Conservation (phyloP, 768 basidiomycete genomes). For the Boletus subparvulus region DNA sequence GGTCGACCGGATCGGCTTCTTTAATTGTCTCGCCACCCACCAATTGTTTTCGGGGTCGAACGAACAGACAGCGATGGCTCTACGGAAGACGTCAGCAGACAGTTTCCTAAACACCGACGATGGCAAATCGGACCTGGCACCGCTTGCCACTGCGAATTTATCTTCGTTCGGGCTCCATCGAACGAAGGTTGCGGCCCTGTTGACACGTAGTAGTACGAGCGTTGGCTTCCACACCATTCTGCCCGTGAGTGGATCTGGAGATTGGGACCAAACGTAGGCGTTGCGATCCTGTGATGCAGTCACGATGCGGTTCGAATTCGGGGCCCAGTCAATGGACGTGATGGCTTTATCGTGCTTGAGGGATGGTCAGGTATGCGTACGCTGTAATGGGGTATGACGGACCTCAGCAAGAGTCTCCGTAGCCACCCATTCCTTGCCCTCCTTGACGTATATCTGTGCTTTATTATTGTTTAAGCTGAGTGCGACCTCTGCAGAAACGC, state of each 20-base stretch:
- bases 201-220: conserved; percentile 91
- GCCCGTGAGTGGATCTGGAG: conserved; percentile 70
- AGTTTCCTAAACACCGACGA: not conserved
- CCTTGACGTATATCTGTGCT: conserved; percentile 72
- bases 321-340: conserved; percentile 99
- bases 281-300: conserved; percentile 99
- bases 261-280: conserved; percentile 96
- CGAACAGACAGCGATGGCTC: conserved; percentile 93
- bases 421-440: conserved; percentile 65
- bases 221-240: conserved; percentile 88
- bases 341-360: conserved; percentile 93
- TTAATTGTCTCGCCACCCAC: conserved; percentile 97
- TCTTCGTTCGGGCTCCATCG: conserved; percentile 97
- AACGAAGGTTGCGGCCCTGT: conserved; percentile 92
- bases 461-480: conserved; percentile 90
- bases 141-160: conserved; percentile 98
- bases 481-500: conserved; percentile 66
- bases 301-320: conserved; percentile 93
- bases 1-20: conserved; percentile 96
- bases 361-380: not conserved
- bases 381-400: not conserved
- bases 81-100: conserved; percentile 26
- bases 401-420: conserved; percentile 88
- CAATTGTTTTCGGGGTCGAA: conserved; percentile 98
- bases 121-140: conserved; percentile 64